Percentiles rank a stretch among this genome's conserved stretches.
phyloP scores from a whole-genome alignment of 352 stramenopile genomes.

The Salisapilia sapeloensis region DNA sequence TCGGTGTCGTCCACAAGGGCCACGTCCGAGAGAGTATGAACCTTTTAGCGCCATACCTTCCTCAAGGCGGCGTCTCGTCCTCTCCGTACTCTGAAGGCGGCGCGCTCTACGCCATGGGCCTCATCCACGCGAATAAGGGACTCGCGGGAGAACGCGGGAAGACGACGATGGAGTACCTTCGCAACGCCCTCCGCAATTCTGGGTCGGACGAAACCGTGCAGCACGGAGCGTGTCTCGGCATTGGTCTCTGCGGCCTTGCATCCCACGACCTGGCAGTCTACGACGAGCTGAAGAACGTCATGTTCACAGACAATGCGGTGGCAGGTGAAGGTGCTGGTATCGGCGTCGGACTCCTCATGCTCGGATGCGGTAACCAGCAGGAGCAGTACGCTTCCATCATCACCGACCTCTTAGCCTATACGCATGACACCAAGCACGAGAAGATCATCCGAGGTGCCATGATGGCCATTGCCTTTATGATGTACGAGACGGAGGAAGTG shows the following conservation, averaged over 20 bases:
- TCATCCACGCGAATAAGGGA: constrained; percentile 96
- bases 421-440: constrained; percentile 97
- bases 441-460: constrained; percentile 98
- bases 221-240: constrained; percentile 94
- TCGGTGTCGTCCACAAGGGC: constrained; percentile 97
- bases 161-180: constrained; percentile 73
- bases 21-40: constrained; percentile 97
- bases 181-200: constrained; percentile 67
- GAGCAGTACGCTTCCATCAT: constrained; percentile 69
- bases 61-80: constrained; percentile 66
- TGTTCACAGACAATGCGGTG: constrained; percentile 97
- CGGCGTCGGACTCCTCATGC: constrained; percentile 94
- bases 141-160: constrained; percentile 72
- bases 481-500: constrained; percentile 95
- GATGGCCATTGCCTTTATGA: constrained; percentile 96
- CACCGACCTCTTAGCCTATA: constrained; percentile 94
- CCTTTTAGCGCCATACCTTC: constrained; percentile 95
- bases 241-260: constrained; percentile 91
- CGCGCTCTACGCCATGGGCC: constrained; percentile 93
- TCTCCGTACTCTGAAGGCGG: constrained; percentile 96
- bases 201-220: constrained; percentile 93
- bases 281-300: constrained; percentile 93
- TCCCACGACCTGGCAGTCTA: constrained; percentile 91
- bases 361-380: constrained; percentile 85
- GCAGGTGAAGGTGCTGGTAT: constrained; percentile 94